Base-by-base conservation (phyloP, 495 filamentous ascomycete genomes). In the Penicillium parvum region DNA sequence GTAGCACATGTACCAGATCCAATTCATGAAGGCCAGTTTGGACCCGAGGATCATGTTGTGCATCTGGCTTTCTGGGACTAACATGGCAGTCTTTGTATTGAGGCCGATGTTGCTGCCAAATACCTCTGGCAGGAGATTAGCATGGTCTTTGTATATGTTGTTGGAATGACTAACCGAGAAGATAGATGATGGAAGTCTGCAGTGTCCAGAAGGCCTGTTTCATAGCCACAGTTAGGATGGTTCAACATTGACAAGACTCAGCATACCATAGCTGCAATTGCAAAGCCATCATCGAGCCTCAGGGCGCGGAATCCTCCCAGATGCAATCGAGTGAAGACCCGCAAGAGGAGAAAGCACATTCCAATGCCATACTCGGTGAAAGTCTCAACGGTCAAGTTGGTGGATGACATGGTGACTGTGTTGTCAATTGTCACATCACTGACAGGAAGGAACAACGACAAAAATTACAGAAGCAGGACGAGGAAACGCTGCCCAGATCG, bases 1-100 rank as follows among this genome's bases (percentile, higher is more conserved):
- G n/a, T 75, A 56, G 32, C 66, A 65, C 1, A 68, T 67, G 44
- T 79, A 79, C 6, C 66, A 58, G 16, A 68, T 69, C 74, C 75
- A 77, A 3, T 72, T 71, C 52, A 45, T 52, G 25, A 58, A 58
- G 6, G 51, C 52, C 19, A 58, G 20, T 29, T 55, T 55, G 4
- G 55, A 58, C 11, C 55, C 55, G 1, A 52, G 44, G 7, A 47
- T 37, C 33, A 58, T 41, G 5, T 41, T 10, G 5, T 40, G 14
- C 0, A 58, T 34, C 15, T 50, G 32, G 30, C 37, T 47, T 10
- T 55, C 48, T 3, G 55, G 48, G 7, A 58, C 45, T 23, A 40
- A 30, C 38, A 52, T 26, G 18, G 52, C 55, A 1, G 55, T 52
- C 18, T 40, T 10, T n/a, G 27, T 20, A 25, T 37, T 47, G 8